Evolutionary conservation across 441 rosid genomes (phyloP).

Genomic region (Sinapis alba): DNA sequence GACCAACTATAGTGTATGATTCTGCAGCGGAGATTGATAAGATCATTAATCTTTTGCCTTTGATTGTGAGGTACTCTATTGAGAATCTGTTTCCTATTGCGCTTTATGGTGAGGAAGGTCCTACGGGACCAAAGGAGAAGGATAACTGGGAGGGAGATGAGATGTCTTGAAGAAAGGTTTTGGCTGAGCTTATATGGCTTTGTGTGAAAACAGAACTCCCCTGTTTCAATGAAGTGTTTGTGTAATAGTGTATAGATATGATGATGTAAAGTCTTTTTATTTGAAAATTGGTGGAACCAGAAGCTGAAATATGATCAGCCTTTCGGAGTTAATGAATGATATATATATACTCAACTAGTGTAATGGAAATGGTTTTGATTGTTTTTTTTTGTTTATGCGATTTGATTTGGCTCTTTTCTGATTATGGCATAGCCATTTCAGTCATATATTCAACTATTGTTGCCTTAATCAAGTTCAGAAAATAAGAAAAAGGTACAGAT

Average conservation of each 20-base stretch:
- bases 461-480: background rate
- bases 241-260: constrained; percentile 8
- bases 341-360: background rate
- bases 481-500: background rate
- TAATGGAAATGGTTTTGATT: no score
- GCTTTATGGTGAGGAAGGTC: constrained; percentile 76
- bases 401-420: no score
- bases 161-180: constrained; percentile 38
- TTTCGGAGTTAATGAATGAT: background rate
- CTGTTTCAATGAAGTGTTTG: constrained; percentile 23
- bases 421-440: background rate
- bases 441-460: background rate
- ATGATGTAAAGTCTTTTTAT: background rate
- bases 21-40: constrained; percentile 63
- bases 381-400: no score
- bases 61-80: constrained; percentile 58
- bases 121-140: constrained; percentile 77
- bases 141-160: constrained; percentile 75
- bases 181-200: background rate
- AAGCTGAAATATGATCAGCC: background rate
- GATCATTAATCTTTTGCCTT: constrained; percentile 54
- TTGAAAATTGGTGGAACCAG: background rate
- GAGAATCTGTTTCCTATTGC: constrained; percentile 67
- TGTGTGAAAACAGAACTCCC: constrained; percentile 26
- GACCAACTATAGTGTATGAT: constrained; percentile 66